phyloP scores from a whole-genome alignment of 768 basidiomycete species.

The Imleria badia region DNA sequence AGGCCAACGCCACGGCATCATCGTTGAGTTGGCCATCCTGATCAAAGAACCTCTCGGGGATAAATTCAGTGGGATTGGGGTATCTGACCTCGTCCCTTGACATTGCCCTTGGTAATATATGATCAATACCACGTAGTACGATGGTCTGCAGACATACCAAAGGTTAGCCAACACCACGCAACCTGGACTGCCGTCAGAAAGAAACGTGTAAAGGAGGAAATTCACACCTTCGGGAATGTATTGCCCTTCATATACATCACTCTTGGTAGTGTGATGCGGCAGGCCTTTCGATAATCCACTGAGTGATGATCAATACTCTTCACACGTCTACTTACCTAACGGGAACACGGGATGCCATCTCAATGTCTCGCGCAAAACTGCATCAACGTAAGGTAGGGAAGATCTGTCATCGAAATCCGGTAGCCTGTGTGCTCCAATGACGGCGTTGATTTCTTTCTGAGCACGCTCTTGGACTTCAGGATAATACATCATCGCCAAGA shows the following conservation, averaged over 20 bases:
- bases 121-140: background rate
- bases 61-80: constrained; percentile 26
- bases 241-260: constrained; percentile 27
- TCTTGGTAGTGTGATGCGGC: constrained; percentile 27
- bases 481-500: constrained; percentile 36
- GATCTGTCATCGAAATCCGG: constrained; percentile 28
- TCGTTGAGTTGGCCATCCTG: constrained; percentile 25
- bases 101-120: constrained; percentile 27
- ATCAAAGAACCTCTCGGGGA: constrained; percentile 29
- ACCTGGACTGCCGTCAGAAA: constrained; percentile 23
- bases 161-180: constrained; percentile 31
- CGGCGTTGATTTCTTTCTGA: constrained; percentile 34
- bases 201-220: background rate
- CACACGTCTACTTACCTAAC: constrained; percentile 18
- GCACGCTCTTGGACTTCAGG: constrained; percentile 36
- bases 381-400: constrained; percentile 32
- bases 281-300: constrained; percentile 18
- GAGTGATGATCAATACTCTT: background rate
- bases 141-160: constrained; percentile 19
- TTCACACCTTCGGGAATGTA: constrained; percentile 28
- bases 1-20: constrained; percentile 22
- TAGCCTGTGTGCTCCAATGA: constrained; percentile 29
- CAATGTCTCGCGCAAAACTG: constrained; percentile 36
- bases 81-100: constrained; percentile 28
- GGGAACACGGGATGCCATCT: constrained; percentile 36